phyloP scores from a whole-genome alignment of 2,329 filamentous ascomycete genomes.

The Calonectria naviculata region DNA sequence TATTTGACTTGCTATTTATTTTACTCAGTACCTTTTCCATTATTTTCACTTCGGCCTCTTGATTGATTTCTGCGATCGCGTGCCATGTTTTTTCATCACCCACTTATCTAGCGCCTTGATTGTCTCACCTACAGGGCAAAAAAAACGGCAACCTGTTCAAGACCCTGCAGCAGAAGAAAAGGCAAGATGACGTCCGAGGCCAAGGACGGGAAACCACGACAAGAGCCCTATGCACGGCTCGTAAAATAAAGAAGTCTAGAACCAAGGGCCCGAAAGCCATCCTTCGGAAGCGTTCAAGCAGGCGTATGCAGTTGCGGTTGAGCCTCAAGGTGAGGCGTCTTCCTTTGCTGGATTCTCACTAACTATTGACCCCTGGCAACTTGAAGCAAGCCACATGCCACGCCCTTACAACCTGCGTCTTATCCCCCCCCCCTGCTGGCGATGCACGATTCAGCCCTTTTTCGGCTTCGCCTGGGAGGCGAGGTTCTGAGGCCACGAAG shows the following conservation, averaged over 20 bases:
- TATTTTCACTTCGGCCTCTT: too few relatives aligned
- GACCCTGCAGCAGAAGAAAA: background rate
- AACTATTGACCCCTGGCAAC: background rate
- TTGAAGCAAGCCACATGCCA: background rate
- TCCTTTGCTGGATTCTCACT: background rate
- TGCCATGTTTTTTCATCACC: too few relatives aligned
- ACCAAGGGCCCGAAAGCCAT: background rate
- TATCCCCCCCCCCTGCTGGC: background rate
- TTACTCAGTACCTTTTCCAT: too few relatives aligned
- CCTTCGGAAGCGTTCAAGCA: background rate
- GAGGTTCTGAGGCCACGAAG: background rate
- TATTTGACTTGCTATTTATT: too few relatives aligned
- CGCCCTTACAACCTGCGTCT: background rate
- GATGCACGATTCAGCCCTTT: background rate
- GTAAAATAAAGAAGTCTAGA: background rate
- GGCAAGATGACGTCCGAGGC: background rate
- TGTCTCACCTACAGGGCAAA: conserved; percentile 11
- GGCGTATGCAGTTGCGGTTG: conserved; percentile 1
- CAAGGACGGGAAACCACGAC: background rate
- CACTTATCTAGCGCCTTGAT: background rate
- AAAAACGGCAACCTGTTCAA: conserved; percentile 3
- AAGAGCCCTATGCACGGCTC: background rate
- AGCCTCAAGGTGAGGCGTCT: background rate
- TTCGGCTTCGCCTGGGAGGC: background rate
- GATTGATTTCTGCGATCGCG: too few relatives aligned